Evolutionary conservation across 805 yeast species (phyloP).

Genomic region (Saturnispora serradocipensis): DNA sequence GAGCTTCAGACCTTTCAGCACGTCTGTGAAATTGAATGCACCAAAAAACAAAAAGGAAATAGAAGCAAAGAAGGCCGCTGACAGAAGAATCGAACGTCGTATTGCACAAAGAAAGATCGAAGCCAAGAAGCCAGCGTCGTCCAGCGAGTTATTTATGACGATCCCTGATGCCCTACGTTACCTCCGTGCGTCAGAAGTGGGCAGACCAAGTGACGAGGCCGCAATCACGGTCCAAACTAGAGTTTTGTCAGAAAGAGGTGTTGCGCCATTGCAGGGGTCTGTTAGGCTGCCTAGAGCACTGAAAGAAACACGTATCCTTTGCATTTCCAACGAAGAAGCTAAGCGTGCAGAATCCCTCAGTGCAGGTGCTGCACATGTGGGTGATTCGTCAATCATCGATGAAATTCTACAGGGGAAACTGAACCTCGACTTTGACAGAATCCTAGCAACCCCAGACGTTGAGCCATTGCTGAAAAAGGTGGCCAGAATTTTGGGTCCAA

Average conservation of each 20-base stretch:
- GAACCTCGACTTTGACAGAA: slow-evolving; percentile 55
- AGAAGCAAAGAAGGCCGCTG: slow-evolving; percentile 21
- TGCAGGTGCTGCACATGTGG: slow-evolving; percentile 58
- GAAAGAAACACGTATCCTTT: slow-evolving; percentile 53
- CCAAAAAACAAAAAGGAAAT: slow-evolving; percentile 23
- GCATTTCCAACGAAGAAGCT: slow-evolving; percentile 53
- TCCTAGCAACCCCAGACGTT: slow-evolving; percentile 81
- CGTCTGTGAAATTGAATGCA: slow-evolving; percentile 7
- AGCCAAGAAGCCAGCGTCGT: slow-evolving; percentile 36
- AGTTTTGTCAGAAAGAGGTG: slow-evolving; percentile 67
- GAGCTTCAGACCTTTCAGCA: neutral
- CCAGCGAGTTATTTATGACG: slow-evolving; percentile 59
- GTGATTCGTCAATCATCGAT: slow-evolving; percentile 63
- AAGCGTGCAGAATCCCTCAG: slow-evolving; percentile 43
- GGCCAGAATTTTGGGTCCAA: slow-evolving; percentile 82
- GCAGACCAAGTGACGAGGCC: slow-evolving; percentile 63
- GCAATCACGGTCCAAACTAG: slow-evolving; percentile 59
- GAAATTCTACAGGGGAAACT: slow-evolving; percentile 46
- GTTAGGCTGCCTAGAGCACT: slow-evolving; percentile 67
- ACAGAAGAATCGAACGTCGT: slow-evolving; percentile 20
- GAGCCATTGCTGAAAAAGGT: slow-evolving; percentile 50
- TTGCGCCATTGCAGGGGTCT: slow-evolving; percentile 63
- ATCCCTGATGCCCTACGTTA: slow-evolving; percentile 66
- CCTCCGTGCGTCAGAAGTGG: slow-evolving; percentile 84
- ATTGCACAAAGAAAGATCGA: slow-evolving; percentile 21